Evolutionary conservation across 305 asterid genomes (phyloP).

Genomic region (Striga hermonthica): DNA sequence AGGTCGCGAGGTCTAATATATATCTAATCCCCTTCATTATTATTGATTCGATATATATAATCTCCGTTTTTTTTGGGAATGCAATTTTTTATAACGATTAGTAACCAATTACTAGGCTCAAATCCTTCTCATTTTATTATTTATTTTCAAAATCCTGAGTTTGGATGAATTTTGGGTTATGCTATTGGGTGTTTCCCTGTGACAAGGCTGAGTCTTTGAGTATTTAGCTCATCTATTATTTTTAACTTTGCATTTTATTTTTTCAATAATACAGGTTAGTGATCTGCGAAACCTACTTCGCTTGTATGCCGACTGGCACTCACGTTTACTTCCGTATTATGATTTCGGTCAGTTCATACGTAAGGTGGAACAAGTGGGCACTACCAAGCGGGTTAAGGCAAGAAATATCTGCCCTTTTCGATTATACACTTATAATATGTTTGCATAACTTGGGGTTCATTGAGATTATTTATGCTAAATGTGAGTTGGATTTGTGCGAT

Average conservation of each 20-base stretch:
- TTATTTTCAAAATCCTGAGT: neutral
- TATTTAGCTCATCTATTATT: neutral
- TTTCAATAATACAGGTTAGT: constrained; percentile 46
- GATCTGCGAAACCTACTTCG: constrained; percentile 75
- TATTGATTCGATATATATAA: neutral
- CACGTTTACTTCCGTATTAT: constrained; percentile 72
- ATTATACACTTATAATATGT: neutral
- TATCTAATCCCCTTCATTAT: neutral
- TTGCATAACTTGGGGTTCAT: constrained; percentile 2
- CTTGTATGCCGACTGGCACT: constrained; percentile 84
- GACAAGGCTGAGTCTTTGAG: neutral
- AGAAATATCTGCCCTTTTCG: constrained; percentile 23
- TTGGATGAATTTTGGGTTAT: constrained; percentile 2
- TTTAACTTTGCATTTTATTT: neutral
- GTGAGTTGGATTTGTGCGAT: neutral
- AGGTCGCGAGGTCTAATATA: constrained; percentile 67
- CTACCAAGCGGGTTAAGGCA: constrained; percentile 76
- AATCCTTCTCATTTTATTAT: no score
- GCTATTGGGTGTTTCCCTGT: neutral
- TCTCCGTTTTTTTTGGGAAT: neutral
- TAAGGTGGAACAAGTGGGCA: constrained; percentile 79
- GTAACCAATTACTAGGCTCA: neutral
- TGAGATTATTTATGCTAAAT: constrained; percentile 1
- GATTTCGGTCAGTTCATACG: constrained; percentile 70
- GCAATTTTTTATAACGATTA: neutral